Base-by-base conservation (phyloP, 2,329 filamentous ascomycete species). In the Emergomyces orientalis region DNA sequence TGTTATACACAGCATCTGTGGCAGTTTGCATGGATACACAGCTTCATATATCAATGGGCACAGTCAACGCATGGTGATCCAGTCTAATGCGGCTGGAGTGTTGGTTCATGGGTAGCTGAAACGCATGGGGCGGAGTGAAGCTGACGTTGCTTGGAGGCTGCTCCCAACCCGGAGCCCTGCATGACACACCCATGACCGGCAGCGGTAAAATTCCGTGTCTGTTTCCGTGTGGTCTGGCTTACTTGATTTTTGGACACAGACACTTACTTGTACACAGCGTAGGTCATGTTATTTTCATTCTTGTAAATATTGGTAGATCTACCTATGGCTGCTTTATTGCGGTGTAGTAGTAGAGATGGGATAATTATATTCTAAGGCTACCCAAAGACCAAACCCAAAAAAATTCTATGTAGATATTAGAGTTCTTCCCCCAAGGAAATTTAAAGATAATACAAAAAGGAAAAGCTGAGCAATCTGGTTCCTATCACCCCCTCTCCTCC, bases 401-500 rank as follows among this genome's bases (percentile, higher is more conserved):
- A 41, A 14, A 32, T 32, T 32, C 7, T 7, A 32, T 43, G 17
- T 43, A 43, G 41, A 43, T 43, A 43, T n/a, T 43, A 8, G 41
- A 43, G 17, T 43, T 43, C 41, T n/a, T 43, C 41, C 17, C 17
- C 41, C 17, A 19, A 7, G 17, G 41, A 43, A 43, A 43, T 43
- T 8, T n/a, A 43, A 43, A 43, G 41, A 43, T 43, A 43, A 43
- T 14, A 41, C 39, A 41, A 41, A 19, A n/a, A 43, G 19, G 41
- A 43, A 43, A 19, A 43, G 41, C 41, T 43, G 14, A 43, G 41
- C 41, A 19, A 30, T 8, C 22, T 25, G n/a, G 22, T 30, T 1
- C 19, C 30, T 34, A 19, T 32, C 30, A 25, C 17, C 30, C 51
- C 14, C 27, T n/a, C 4, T 54, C 64, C 37, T 67, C 91, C 73